Percentiles rank a stretch among this genome's conserved stretches.
phyloP scores from a whole-genome alignment of 306 rosid genomes.

The Ammopiptanthus mongolicus region DNA sequence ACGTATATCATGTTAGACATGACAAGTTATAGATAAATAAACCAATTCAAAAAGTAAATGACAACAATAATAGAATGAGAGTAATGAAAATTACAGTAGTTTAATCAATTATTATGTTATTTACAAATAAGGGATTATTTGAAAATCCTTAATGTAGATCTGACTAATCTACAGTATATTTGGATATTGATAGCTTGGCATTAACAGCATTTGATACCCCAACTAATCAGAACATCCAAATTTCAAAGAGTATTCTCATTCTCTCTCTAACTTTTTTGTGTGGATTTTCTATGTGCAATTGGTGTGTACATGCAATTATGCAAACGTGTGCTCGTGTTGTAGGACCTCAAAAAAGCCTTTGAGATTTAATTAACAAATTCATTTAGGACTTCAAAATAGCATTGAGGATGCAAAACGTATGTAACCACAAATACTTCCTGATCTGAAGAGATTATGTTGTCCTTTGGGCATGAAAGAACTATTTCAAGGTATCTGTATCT shows the following conservation, averaged over 20 bases:
- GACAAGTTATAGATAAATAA: neutral
- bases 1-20: constrained; percentile 3
- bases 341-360: neutral
- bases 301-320: neutral
- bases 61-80: neutral
- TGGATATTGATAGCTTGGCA: neutral
- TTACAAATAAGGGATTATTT: neutral
- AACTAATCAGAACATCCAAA: neutral
- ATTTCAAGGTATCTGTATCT: neutral
- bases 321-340: neutral
- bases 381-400: neutral
- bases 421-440: neutral
- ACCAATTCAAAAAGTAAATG: neutral
- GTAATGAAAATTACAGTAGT: neutral
- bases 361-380: neutral
- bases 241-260: neutral
- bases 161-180: neutral
- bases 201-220: neutral
- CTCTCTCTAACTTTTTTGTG: neutral
- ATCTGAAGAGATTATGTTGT: neutral
- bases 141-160: neutral
- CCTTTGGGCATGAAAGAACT: neutral
- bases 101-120: neutral
- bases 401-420: neutral
- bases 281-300: neutral